These are phyloP conservation scores for Aplosporella prunicola DNA, from an alignment of 2,329 filamentous ascomycete genomes.

Conservation along the genomic window DNA sequence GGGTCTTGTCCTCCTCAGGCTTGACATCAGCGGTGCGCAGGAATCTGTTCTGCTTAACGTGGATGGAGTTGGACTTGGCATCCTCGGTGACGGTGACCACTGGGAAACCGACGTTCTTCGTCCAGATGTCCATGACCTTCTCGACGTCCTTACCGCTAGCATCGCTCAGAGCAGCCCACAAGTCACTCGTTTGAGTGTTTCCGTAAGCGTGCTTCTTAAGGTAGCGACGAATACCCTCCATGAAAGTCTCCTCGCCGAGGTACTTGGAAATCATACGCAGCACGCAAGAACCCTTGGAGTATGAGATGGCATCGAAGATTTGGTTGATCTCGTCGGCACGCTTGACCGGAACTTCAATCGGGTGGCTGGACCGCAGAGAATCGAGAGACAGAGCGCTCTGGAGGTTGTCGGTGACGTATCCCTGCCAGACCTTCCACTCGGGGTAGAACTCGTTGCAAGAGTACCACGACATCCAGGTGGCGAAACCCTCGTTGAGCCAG, in stretches of 20 bases:
- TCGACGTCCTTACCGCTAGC: conserved; percentile 87
- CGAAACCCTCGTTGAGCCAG: conserved; percentile 92
- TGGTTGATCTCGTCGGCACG: conserved; percentile 93
- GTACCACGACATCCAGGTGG: conserved; percentile 90
- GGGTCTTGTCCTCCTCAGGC: conserved; percentile 77
- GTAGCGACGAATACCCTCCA: conserved; percentile 83
- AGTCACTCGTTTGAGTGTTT: conserved; percentile 82
- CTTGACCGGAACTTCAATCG: conserved; percentile 93
- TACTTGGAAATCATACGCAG: conserved; percentile 96
- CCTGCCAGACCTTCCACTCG: conserved; percentile 97
- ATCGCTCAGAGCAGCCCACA: conserved; percentile 80
- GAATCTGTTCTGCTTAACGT: conserved; percentile 91
- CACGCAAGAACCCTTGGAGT: conserved; percentile 92
- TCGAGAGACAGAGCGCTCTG: conserved; percentile 82
- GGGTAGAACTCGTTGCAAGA: conserved; percentile 92
- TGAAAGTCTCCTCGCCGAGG: conserved; percentile 82
- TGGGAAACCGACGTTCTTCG: conserved; percentile 89
- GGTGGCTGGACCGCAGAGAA: conserved; percentile 86
- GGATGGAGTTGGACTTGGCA: conserved; percentile 60
- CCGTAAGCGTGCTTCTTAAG: conserved; percentile 95
- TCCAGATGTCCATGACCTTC: conserved; percentile 91
- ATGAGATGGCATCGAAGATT: conserved; percentile 96
- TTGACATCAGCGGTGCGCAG: conserved; percentile 85
- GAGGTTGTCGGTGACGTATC: conserved; percentile 85
- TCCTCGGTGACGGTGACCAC: conserved; percentile 80